Evolutionary conservation across 202 grass and related monocot genomes (phyloP).

Genomic region (Schoenoplectus tabernaemontani): DNA sequence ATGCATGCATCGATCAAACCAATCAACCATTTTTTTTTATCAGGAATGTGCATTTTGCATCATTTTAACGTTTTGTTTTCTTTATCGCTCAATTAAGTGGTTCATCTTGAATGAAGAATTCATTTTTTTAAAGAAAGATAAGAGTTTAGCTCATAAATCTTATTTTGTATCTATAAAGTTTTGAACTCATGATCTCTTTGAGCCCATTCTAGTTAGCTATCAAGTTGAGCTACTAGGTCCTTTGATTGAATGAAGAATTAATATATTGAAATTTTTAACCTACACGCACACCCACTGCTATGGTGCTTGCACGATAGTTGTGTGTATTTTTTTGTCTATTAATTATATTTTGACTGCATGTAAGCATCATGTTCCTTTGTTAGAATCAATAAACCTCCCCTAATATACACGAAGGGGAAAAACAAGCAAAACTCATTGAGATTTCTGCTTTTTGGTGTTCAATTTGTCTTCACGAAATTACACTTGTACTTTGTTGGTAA

Average conservation of each 20-base stretch:
- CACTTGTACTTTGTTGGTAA: background rate
- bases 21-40: background rate
- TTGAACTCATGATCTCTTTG: too few species aligned
- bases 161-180: too few species aligned
- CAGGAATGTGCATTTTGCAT: background rate
- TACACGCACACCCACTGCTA: too few species aligned
- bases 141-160: too few species aligned
- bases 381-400: background rate
- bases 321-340: too few species aligned
- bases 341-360: background rate
- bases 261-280: too few species aligned
- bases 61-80: background rate
- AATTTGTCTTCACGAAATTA: background rate
- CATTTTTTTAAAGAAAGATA: too few species aligned
- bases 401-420: background rate
- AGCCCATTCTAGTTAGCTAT: too few species aligned
- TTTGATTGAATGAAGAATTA: too few species aligned
- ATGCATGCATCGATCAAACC: background rate
- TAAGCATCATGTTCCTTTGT: background rate
- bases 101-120: too few species aligned
- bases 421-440: background rate
- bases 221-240: too few species aligned
- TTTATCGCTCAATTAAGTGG: background rate
- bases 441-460: background rate
- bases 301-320: too few species aligned